Evolutionary conservation across 257 asterid species (phyloP).

Genomic region (Salvia miltiorrhiza): DNA sequence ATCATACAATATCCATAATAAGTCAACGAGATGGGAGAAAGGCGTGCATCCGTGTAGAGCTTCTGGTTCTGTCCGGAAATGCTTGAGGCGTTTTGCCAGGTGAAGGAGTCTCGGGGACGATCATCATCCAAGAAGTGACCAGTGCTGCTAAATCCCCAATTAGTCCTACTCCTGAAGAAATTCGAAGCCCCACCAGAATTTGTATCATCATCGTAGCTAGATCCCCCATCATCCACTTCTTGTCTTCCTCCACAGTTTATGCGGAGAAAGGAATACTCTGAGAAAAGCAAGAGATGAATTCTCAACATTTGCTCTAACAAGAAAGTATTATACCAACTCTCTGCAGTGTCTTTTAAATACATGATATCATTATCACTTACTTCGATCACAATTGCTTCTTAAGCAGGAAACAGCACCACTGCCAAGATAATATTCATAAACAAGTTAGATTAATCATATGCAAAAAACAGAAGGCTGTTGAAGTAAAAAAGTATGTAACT

Average conservation of each 20-base stretch:
- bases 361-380: conserved; percentile 36
- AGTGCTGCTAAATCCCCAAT: conserved; percentile 68
- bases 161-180: conserved; percentile 24
- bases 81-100: conserved; percentile 28
- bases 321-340: background rate
- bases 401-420: conserved; percentile 58
- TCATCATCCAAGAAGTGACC: conserved; percentile 55
- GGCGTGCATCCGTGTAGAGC: conserved; percentile 44
- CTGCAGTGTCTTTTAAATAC: background rate
- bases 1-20: conserved; percentile 59
- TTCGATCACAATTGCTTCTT: conserved; percentile 31
- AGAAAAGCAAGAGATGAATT: conserved; percentile 6
- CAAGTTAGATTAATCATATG: conserved; percentile 16
- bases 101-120: conserved; percentile 20
- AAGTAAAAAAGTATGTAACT: conserved; percentile 20
- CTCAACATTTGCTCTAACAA: background rate
- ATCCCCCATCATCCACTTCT: conserved; percentile 25
- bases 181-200: conserved; percentile 40
- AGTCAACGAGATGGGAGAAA: conserved; percentile 46
- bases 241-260: conserved; percentile 67
- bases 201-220: conserved; percentile 33
- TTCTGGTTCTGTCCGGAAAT: conserved; percentile 34
- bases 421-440: conserved; percentile 19
- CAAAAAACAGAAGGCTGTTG: background rate
- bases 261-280: conserved; percentile 38